Conservation (phyloP, 78 protist species). For the Emiliania huxleyi region DNA sequence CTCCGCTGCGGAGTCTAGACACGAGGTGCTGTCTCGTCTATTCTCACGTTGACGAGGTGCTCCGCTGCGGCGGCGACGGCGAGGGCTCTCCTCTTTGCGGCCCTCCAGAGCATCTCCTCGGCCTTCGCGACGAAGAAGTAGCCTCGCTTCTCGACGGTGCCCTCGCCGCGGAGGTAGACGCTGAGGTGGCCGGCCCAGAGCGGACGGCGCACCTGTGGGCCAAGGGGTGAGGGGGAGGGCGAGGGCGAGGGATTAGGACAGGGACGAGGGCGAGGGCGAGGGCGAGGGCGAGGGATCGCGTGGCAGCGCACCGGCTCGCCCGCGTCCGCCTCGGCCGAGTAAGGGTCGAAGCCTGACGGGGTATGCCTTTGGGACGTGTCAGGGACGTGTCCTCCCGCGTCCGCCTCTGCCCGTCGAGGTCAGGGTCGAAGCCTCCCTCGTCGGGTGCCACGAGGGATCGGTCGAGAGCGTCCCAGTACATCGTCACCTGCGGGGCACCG, state of each 20-base stretch:
- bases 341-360: too few relatives aligned
- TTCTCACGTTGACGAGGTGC: too few relatives aligned
- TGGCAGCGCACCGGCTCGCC: too few relatives aligned
- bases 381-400: too few relatives aligned
- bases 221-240: background rate
- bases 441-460: background rate
- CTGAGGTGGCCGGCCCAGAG: background rate
- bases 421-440: slow-evolving; percentile 2
- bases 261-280: background rate
- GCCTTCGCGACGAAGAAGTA: background rate
- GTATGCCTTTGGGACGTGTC: too few relatives aligned
- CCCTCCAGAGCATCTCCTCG: background rate
- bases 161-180: background rate
- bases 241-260: background rate
- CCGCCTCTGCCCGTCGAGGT: too few relatives aligned
- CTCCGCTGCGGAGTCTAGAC: too few relatives aligned
- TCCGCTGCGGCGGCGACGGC: too few relatives aligned
- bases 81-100: too few relatives aligned
- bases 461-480: background rate
- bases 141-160: background rate
- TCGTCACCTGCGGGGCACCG: too few relatives aligned
- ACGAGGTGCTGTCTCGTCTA: too few relatives aligned
- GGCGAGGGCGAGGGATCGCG: background rate
- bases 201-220: background rate
- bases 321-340: too few relatives aligned